These are phyloP conservation scores for Metschnikowia arizonensis DNA, from an alignment of 805 yeast species.

Conservation along the genomic window DNA sequence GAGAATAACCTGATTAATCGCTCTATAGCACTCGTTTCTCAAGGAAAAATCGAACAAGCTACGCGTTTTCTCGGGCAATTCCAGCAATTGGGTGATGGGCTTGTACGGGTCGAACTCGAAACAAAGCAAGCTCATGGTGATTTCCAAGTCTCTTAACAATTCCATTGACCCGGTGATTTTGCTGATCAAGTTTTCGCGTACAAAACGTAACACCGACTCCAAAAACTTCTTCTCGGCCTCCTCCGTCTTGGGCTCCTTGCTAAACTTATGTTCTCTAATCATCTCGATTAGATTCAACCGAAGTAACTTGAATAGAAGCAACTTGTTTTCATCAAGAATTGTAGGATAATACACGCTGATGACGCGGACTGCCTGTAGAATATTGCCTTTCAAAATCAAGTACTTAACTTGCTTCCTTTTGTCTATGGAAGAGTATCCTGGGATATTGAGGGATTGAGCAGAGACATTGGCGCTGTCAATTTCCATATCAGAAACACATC, in stretches of 20 bases:
- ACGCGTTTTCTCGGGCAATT: constrained; percentile 52
- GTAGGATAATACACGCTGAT: constrained; percentile 61
- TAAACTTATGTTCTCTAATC: constrained; percentile 51
- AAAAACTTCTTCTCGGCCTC: constrained; percentile 45
- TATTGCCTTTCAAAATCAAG: constrained; percentile 55
- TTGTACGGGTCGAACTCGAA: constrained; percentile 39
- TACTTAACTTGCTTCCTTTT: constrained; percentile 51
- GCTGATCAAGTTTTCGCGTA: constrained; percentile 56
- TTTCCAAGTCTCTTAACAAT: constrained; percentile 69
- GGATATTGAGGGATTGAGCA: neutral
- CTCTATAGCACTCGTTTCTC: constrained; percentile 60
- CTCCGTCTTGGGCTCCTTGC: constrained; percentile 1
- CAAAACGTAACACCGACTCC: constrained; percentile 51
- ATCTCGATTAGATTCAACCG: constrained; percentile 75
- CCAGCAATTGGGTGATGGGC: constrained; percentile 33
- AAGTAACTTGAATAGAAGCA: constrained; percentile 67
- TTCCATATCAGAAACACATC: neutral
- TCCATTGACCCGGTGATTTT: constrained; percentile 55
- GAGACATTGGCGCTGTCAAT: neutral
- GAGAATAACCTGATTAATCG: constrained; percentile 66
- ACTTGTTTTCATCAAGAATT: constrained; percentile 57
- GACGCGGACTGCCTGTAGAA: constrained; percentile 52
- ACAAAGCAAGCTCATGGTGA: constrained; percentile 76
- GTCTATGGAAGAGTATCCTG: constrained; percentile 48
- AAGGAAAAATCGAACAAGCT: constrained; percentile 55